Evolutionary conservation across 2,329 filamentous ascomycete genomes (phyloP), one percentile per base, ranked within the genome.

Genomic region (Calonectria multiphialidica): DNA sequence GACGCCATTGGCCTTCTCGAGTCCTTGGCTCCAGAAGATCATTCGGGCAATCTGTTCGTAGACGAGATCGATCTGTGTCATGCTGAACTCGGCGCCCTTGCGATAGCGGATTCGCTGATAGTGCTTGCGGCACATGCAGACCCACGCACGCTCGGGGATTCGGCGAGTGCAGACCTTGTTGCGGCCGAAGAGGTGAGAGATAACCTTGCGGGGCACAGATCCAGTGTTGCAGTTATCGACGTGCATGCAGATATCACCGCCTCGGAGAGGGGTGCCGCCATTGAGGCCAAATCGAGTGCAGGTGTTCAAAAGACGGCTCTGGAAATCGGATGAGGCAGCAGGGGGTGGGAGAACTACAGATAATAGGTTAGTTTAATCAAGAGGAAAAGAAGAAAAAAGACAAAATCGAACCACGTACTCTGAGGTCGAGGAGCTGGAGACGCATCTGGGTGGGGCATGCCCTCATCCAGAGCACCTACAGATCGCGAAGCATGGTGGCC

Each of bases 121-220:
- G 79, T 96, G 93, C 80, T 96, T 96, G 42, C 94, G 90, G 82
- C 95, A 97, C 80, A 91, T 93, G 78, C 93, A 90, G 0, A 95
- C 90, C 94, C 94, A 96, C 2, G 94, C 89, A 25, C 90, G 83
- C 7, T 89, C 84, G 0, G 93, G 93, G 61, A 97, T 94, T 53
- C 88, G 87, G 40, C 92, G 89, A 0, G 94, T 97, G 78, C 91
- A 93, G 9, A 90, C 87, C 83, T 97, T 97, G 86, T 97, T 97
- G 44, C 95, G 90, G 25, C 94, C 94, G 77, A 96, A 96, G 68
- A 96, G 90, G 79, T 97, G 94, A 0, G 93, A 95, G 71, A 96
- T 93, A 6, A 93, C 91, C 83, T 96, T 96, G 59, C 94, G 90
- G 28, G 89, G 88, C 68, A 90, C 87, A 6, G 90, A 91, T 5